Evolutionary conservation across 192 early-diverging fungal genomes (phyloP), one percentile per base, ranked within the genome.

Genomic region (Coemansia sp.): DNA sequence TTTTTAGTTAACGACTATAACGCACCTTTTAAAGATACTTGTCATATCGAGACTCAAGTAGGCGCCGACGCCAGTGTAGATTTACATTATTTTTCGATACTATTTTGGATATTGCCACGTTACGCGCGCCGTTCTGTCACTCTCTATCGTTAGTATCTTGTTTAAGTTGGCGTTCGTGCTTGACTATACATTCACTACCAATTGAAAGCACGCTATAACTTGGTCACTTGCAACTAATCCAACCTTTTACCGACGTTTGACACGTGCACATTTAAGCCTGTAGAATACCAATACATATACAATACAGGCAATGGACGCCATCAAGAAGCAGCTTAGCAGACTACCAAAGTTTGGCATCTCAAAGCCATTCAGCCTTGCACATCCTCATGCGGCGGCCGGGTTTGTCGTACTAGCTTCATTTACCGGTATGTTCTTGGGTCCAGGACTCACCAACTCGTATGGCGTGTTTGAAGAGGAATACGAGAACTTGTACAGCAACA

Each of bases 401-500:
- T 65, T 77, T 14, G 80, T 82, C 14, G 80, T 82, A 3, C 14
- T 68, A 3, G 72, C 75, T 6, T 73, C 80, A 9, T 82, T 82
- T 61, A 43, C 74, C 6, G 80, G 80, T 44, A 82, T 82, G 80
- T 74, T 82, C 50, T 66, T 82, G 10, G 80, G 72, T 2, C 53
- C 80, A 2, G 80, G 80, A 5, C 64, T 76, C 33, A 82, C 80
- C 60, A 82, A 82, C 72, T 82, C 80, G 30, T 82, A 82, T 33
- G 80, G 80, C 17, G 62, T 82, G 14, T 82, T 74, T 71, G 80
- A 82, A 23, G 80, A 82, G 26, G 80, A 82, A 28, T 82, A 82
- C 35, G 80, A 82, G 62, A 74, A 74, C 63, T 58, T 57, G 23
- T 82, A 62, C 62, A 82, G 75, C 68, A 74, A 64, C 72, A 62